Evolutionary conservation across 768 basidiomycete species (phyloP), one percentile per base, ranked within the genome.

Genomic region (Phaffia australis): DNA sequence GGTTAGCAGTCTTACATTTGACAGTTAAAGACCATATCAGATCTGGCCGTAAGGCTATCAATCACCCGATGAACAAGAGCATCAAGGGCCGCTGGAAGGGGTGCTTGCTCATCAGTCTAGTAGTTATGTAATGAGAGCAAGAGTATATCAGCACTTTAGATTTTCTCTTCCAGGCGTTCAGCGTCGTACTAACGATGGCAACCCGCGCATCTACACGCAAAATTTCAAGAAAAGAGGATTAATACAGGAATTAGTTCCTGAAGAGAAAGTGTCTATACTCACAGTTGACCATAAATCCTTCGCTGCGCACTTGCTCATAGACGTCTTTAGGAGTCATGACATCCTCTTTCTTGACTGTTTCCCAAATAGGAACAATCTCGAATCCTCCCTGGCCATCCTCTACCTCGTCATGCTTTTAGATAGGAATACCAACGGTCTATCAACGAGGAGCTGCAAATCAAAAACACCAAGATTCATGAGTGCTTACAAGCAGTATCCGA

Each of bases 91-190:
- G 81, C 87, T 0, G 95, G 95, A 21, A 98, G 80, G 0, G 94
- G 94, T 0, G 93, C 90, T 78, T 94, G 93, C 74, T 99, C 94
- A 72, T 98, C 94, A 9, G 92, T 97, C 89, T 93, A 71, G 9
- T 47, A 25, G 25, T 19, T 19, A 23, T 4, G 32, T 65, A 55
- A 69, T 65, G 23, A 29, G 1, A 30, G 18, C 29, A 49, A 5
- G 29, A 19, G 29, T n/a, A 5, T 11, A 4, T 42, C 11, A 42
- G 35, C 11, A 42, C 35, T 42, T 11, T 42, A 42, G 35, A 42
- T 42, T 11, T 42, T 42, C 35, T 42, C 35, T 42, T 11, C 6
- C 35, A 42, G 6, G 35, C 35, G 35, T 5, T 42, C 6, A 42
- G 59, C 51, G 23, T 48, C 70, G 27, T 8, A 79, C 87, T 71